Evolutionary conservation across 306 rosid genomes (phyloP).

Genomic region (Prunus padus): DNA sequence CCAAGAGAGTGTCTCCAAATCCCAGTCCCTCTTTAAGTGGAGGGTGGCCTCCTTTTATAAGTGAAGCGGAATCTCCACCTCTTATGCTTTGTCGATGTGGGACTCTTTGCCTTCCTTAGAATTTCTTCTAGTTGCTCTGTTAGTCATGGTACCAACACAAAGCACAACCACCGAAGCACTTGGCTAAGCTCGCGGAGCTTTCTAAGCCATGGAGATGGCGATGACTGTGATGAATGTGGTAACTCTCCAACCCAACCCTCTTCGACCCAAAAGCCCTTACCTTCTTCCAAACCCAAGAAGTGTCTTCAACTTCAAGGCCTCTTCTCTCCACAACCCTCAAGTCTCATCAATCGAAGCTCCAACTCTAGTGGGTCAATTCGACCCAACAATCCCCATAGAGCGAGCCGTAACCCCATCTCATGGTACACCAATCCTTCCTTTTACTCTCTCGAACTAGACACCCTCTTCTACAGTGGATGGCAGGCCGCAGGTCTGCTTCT

Average conservation of each 20-base stretch:
- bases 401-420: slow-evolving; percentile 80
- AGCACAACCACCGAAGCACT: too few relatives aligned
- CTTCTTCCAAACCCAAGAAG: slow-evolving; percentile 8
- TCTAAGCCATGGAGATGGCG: not conserved
- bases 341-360: slow-evolving; percentile 1
- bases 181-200: not conserved
- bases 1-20: too few relatives aligned
- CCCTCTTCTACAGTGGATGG: slow-evolving; percentile 80
- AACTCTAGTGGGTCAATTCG: slow-evolving; percentile 49
- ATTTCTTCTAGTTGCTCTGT: too few relatives aligned
- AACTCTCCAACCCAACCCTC: slow-evolving; percentile 2
- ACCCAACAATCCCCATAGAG: slow-evolving; percentile 67
- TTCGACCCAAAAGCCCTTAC: slow-evolving; percentile 21
- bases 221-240: not conserved
- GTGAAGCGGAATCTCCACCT: too few relatives aligned
- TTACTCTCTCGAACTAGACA: slow-evolving; percentile 60
- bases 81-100: too few relatives aligned
- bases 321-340: slow-evolving; percentile 27
- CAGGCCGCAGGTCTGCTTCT: slow-evolving; percentile 70
- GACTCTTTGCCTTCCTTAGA: too few relatives aligned
- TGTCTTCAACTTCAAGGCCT: slow-evolving; percentile 17
- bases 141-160: too few relatives aligned
- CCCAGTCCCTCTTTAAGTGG: too few relatives aligned
- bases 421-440: slow-evolving; percentile 77
- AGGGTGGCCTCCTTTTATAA: too few relatives aligned